Evolutionary conservation across 2,329 filamentous ascomycete genomes (phyloP).

Genomic region (Fonsecaea nubica): DNA sequence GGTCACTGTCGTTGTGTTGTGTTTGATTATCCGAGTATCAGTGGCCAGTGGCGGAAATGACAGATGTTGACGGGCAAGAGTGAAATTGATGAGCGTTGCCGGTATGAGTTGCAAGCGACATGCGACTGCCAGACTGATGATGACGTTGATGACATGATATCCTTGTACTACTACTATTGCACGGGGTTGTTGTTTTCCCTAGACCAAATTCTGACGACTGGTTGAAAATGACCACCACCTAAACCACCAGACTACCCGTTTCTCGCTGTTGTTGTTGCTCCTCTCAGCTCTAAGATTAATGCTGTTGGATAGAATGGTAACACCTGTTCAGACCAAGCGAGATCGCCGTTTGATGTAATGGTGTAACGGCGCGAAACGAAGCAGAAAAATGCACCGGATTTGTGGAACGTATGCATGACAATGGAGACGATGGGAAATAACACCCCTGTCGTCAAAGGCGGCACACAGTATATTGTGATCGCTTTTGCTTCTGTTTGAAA

Average conservation of each 20-base stretch:
- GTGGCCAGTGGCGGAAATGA: not conserved
- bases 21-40: not conserved
- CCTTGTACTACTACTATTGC: constrained; percentile 26
- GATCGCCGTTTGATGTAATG: too few relatives aligned
- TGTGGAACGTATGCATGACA: too few relatives aligned
- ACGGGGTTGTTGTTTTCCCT: not conserved
- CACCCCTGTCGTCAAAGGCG: too few relatives aligned
- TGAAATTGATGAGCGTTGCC: not conserved
- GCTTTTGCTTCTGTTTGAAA: not conserved
- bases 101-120: not conserved
- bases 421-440: too few relatives aligned
- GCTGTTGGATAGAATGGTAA: not conserved
- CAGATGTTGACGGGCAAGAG: not conserved
- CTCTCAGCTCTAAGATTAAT: not conserved
- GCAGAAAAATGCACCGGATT: not conserved
- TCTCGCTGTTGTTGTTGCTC: not conserved
- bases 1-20: not conserved
- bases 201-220: constrained; percentile 13
- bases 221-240: not conserved
- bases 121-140: not conserved
- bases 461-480: not conserved
- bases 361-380: not conserved
- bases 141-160: constrained; percentile 23
- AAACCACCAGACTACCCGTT: too few relatives aligned
- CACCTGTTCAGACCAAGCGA: too few relatives aligned